Evolutionary conservation across 1,139 yeast species (phyloP).

Genomic region (Pichia terricola): DNA sequence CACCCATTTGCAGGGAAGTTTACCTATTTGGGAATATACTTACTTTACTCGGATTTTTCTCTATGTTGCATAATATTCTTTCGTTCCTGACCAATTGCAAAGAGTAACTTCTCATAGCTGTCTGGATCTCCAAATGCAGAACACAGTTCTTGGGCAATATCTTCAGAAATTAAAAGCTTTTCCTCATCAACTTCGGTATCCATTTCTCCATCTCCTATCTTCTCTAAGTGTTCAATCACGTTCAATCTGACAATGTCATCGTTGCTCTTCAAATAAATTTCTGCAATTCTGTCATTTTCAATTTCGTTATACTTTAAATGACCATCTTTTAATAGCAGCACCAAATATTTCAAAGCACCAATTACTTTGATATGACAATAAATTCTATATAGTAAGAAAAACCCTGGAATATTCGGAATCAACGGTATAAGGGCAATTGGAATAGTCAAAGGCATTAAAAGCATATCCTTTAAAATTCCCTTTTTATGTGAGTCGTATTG

Average conservation of each 20-base stretch:
- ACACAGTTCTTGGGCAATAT: slow-evolving; percentile 16
- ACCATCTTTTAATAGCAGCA: slow-evolving; percentile 23
- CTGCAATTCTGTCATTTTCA: slow-evolving; percentile 12
- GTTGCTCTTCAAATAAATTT: slow-evolving; percentile 17
- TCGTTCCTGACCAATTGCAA: slow-evolving; percentile 22
- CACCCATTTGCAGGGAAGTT: no score
- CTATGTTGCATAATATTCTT: no score
- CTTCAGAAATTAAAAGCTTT: slow-evolving; percentile 19
- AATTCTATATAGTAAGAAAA: slow-evolving; percentile 70
- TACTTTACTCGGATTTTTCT: no score
- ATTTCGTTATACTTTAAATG: slow-evolving; percentile 17
- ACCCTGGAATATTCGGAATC: slow-evolving; percentile 94
- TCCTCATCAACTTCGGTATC: slow-evolving; percentile 8
- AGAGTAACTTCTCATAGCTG: slow-evolving; percentile 13
- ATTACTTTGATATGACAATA: slow-evolving; percentile 81
- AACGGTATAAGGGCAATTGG: slow-evolving; percentile 80
- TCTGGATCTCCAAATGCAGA: slow-evolving; percentile 16
- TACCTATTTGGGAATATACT: no score
- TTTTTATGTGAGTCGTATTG: slow-evolving; percentile 36
- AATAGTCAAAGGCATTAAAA: slow-evolving; percentile 66
- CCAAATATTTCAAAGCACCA: slow-evolving; percentile 67
- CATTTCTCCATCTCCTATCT: background rate
- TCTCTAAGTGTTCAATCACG: slow-evolving; percentile 3
- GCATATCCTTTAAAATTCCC: slow-evolving; percentile 38
- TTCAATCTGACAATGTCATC: slow-evolving; percentile 12